phyloP scores from a whole-genome alignment of 805 yeast genomes.

The Grigorovia humatica region DNA sequence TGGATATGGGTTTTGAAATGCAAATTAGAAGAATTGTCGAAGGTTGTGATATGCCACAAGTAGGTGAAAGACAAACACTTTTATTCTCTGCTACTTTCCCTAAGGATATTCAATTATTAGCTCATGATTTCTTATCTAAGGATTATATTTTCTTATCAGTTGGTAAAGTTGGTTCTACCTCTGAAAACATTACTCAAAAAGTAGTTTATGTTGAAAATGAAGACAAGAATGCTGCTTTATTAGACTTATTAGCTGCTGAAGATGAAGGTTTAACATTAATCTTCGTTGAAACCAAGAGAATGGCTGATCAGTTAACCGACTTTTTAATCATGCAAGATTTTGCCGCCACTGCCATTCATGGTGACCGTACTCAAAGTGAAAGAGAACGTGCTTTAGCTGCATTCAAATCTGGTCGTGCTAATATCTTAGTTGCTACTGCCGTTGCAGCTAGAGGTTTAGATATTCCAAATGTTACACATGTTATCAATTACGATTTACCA shows the following conservation, averaged over 20 bases:
- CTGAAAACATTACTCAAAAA: constrained; percentile 95
- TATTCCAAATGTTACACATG: constrained; percentile 97
- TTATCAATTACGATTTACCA: constrained; percentile 94
- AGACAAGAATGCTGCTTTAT: constrained; percentile 82
- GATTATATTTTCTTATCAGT: constrained; percentile 93
- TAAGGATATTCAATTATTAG: constrained; percentile 90
- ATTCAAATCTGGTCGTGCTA: constrained; percentile 86
- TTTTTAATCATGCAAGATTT: constrained; percentile 78
- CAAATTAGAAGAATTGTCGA: constrained; percentile 97
- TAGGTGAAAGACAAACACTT: constrained; percentile 84
- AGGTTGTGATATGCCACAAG: constrained; percentile 95
- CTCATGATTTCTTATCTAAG: constrained; percentile 83
- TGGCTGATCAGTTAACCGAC: constrained; percentile 94
- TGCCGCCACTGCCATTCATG: constrained; percentile 98
- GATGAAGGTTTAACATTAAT: constrained; percentile 82
- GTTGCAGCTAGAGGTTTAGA: constrained; percentile 99
- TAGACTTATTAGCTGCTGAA: constrained; percentile 76
- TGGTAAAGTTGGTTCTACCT: constrained; percentile 98
- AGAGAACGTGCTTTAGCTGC: constrained; percentile 95
- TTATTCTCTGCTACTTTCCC: constrained; percentile 99
- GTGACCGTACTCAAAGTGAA: constrained; percentile 96
- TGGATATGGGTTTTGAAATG: constrained; percentile 99
- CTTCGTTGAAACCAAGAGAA: constrained; percentile 96
- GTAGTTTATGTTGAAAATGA: constrained; percentile 84
- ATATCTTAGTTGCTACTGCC: constrained; percentile 96